Evolutionary conservation across 129 eudicot genomes (phyloP).

Genomic region (Silybum marianum): DNA sequence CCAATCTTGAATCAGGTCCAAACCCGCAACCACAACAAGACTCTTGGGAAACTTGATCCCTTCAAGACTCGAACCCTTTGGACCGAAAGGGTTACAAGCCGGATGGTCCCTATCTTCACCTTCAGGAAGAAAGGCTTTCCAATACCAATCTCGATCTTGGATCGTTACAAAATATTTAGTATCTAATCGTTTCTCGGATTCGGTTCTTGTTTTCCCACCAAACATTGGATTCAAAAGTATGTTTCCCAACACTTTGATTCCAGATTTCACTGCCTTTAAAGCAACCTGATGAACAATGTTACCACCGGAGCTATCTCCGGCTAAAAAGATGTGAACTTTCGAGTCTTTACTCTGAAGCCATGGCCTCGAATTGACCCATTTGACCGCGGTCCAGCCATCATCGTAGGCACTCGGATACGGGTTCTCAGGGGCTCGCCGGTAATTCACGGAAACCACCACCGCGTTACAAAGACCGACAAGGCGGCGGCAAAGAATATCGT

Average conservation of each 20-base stretch:
- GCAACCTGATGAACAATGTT: conserved; percentile 63
- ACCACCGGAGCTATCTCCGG: conserved; percentile 80
- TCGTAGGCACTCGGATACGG: conserved; percentile 64
- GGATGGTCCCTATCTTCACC: conserved; percentile 74
- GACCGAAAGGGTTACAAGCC: conserved; percentile 71
- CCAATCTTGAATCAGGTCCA: conserved; percentile 63
- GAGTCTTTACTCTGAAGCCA: conserved; percentile 69
- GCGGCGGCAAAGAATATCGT: conserved; percentile 67
- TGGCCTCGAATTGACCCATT: conserved; percentile 59
- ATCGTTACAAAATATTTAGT: conserved; percentile 56
- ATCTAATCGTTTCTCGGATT: conserved; percentile 60
- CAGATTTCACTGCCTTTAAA: conserved; percentile 40
- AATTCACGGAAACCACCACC: conserved; percentile 60
- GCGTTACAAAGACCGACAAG: conserved; percentile 53
- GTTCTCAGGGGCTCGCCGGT: conserved; percentile 66
- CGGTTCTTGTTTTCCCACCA: conserved; percentile 59
- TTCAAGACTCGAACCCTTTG: conserved; percentile 46
- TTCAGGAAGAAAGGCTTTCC: conserved; percentile 71
- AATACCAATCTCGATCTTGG: conserved; percentile 65
- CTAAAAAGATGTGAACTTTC: conserved; percentile 57
- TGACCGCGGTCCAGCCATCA: conserved; percentile 64
- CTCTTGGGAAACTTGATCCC: conserved; percentile 54
- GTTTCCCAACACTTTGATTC: conserved; percentile 52
- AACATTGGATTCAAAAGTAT: conserved; percentile 64
- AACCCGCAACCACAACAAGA: conserved; percentile 68